These are phyloP conservation scores for Lolium perenne DNA, from an alignment of 176 grass and related monocot species.

Conservation along the genomic window DNA sequence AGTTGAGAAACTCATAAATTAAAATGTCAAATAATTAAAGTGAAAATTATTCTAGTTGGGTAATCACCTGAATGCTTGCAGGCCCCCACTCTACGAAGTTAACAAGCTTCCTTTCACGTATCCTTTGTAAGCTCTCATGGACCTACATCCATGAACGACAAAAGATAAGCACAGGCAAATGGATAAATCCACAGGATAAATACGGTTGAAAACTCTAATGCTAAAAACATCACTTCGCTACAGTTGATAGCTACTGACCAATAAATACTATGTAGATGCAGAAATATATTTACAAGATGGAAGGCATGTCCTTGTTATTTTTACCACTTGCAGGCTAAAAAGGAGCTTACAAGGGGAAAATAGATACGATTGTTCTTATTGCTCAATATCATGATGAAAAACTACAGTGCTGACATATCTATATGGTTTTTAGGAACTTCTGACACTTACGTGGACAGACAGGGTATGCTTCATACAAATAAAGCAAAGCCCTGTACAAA, in stretches of 20 bases:
- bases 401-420: constrained; percentile 2
- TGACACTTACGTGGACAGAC: neutral
- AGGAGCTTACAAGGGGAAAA: neutral
- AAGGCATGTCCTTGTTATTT: neutral
- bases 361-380: neutral
- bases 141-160: constrained; percentile 56
- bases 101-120: constrained; percentile 97
- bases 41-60: neutral
- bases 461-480: neutral
- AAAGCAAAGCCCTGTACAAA: neutral
- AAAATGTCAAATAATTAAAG: constrained; percentile 3
- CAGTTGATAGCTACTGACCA: constrained; percentile 2
- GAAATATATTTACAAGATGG: neutral
- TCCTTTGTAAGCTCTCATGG: constrained; percentile 97
- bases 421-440: neutral
- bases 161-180: constrained; percentile 20
- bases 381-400: constrained; percentile 18
- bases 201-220: neutral
- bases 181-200: constrained; percentile 21
- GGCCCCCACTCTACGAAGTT: constrained; percentile 99
- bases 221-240: neutral
- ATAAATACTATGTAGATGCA: neutral
- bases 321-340: neutral
- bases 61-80: constrained; percentile 91
- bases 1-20: constrained; percentile 31